These are phyloP conservation scores for Cladorrhinum sp. DNA, from an alignment of 2,329 filamentous ascomycete species.

Conservation along the genomic window DNA sequence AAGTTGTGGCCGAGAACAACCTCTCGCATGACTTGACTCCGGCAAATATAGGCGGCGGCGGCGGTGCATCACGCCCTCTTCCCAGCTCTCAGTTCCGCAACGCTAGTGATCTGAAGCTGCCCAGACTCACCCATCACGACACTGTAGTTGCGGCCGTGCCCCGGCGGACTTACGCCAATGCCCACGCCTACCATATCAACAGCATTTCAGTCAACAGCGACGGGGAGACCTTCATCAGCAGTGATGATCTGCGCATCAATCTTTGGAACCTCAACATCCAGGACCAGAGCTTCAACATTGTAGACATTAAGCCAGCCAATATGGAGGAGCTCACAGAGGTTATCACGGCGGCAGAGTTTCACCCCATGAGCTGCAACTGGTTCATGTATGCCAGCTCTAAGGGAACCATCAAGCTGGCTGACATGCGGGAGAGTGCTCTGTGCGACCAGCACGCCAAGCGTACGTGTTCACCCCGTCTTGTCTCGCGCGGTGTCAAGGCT, in stretches of 20 bases:
- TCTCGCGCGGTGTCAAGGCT: neutral
- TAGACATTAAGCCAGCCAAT: conserved; percentile 98
- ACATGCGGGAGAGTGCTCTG: conserved; percentile 95
- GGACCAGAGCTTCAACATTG: conserved; percentile 99
- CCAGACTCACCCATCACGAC: conserved; percentile 94
- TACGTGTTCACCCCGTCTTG: conserved; percentile 46
- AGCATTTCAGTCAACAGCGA: conserved; percentile 99
- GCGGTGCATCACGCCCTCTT: conserved; percentile 70
- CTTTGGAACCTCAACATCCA: conserved; percentile 99
- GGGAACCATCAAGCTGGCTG: conserved; percentile 96
- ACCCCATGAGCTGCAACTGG: conserved; percentile 96
- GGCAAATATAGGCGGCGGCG: conserved; percentile 66
- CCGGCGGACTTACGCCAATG: conserved; percentile 94
- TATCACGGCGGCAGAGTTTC: conserved; percentile 96
- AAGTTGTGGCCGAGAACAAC: conserved; percentile 98
- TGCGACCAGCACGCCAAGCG: conserved; percentile 95
- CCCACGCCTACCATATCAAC: conserved; percentile 99
- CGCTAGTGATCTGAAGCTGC: conserved; percentile 82
- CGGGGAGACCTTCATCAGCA: conserved; percentile 98
- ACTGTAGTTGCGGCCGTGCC: conserved; percentile 96
- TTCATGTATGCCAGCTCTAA: conserved; percentile 99
- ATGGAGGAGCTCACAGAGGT: conserved; percentile 99
- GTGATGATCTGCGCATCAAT: conserved; percentile 95
- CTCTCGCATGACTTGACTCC: conserved; percentile 91
- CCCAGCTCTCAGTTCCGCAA: conserved; percentile 74